Percentiles rank a stretch among this genome's conserved stretches.
phyloP scores from a whole-genome alignment of 257 asterid genomes.

The Solanum chilense region DNA sequence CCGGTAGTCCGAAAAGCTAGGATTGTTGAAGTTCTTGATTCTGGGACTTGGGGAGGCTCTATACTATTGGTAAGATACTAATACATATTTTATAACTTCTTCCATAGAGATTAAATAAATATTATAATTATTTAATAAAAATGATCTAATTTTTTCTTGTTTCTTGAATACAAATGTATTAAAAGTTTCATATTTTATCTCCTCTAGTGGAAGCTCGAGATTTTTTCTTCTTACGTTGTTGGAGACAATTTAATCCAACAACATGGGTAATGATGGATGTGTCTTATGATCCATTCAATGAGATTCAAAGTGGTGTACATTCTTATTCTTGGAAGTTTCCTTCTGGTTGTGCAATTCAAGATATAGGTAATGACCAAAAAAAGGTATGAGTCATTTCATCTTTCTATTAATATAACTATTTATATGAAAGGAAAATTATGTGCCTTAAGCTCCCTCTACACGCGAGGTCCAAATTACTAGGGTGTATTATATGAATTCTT shows the following conservation, averaged over 20 bases:
- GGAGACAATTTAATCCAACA: constrained; percentile 25
- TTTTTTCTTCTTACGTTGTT: constrained; percentile 40
- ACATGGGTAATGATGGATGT: constrained; percentile 50
- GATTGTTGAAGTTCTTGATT: constrained; percentile 33
- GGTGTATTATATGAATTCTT: neutral
- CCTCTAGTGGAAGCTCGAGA: constrained; percentile 43
- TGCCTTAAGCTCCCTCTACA: neutral
- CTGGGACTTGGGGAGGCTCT: constrained; percentile 30
- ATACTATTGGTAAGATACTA: constrained; percentile 7
- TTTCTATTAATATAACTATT: neutral
- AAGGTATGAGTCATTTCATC: constrained; percentile 17
- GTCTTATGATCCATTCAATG: constrained; percentile 36
- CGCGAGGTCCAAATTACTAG: neutral
- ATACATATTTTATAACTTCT: neutral
- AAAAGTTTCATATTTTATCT: constrained; percentile 7
- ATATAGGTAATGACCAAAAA: constrained; percentile 44
- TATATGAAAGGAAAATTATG: neutral
- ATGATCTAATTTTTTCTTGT: neutral
- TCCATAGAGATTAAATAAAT: neutral
- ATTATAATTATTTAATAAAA: neutral
- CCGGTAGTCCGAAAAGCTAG: constrained; percentile 36
- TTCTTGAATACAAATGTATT: constrained; percentile 39
- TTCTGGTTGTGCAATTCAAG: constrained; percentile 67
- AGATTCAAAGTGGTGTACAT: constrained; percentile 20
- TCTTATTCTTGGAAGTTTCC: constrained; percentile 52